Evolutionary conservation across 306 rosid species (phyloP), one percentile per base, ranked within the genome.

Genomic region (Acacia melanoxylon): DNA sequence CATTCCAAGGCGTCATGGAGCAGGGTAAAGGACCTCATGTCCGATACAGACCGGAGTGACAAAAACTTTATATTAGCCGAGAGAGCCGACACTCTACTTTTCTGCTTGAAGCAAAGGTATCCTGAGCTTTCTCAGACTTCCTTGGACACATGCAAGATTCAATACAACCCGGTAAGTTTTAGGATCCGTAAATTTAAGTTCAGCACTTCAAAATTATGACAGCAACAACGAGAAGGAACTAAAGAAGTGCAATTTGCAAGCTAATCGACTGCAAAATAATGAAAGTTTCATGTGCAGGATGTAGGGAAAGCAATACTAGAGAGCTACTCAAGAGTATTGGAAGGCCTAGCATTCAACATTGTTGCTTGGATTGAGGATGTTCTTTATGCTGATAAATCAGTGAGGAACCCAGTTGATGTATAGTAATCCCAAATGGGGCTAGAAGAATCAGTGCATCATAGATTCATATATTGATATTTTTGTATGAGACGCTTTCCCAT

Each of bases 101-200:
- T 90, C 74, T 86, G 89, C 78, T 85, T 96, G 92, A 96, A 93
- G 86, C 97, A 91, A 86, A 92, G 94, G 73, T 96, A 82, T 80
- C 99, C 98, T 80, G 98, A 90, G 72, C 97, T 96, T 68, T 87
- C 98, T 35, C 98, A 96, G 81, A 96, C 99, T 27, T 88, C 97
- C 11, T 85, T 96, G 90, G 99, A 94, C 85, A 87, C 97, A 22
- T 86, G 91, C 95, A 96, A 96, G 89, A 93, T 96, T 87, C 95
- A 96, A 78, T 91, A 87, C 89, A 96, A 96, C 58, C 86, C 33
- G 82, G 99, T 96, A 73, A 77, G 84, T 52, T 54, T 88, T 13
- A 2, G 13, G 17, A 25, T 77, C 59, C 41, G 25, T 37, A 65
- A 62, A 27, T 62, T 59, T 72, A 44, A 73, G 46, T 35, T 41